Conservation (phyloP, 2,329 filamentous ascomycete species). For the Pochonia chlamydosporia region DNA sequence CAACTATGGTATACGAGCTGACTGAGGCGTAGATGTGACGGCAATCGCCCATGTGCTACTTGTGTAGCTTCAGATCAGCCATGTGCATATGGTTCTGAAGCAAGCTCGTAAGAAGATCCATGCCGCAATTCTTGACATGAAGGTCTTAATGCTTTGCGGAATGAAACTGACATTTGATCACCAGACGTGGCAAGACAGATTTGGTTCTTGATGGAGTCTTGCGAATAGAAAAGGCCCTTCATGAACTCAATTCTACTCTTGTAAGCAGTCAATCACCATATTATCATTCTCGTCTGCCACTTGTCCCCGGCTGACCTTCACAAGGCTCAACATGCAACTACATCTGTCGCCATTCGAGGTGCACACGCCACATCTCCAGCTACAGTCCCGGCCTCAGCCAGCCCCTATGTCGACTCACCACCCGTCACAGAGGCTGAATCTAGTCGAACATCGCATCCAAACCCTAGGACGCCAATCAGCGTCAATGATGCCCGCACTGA, state of each 20-base stretch:
- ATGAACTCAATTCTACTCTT: constrained; percentile 36
- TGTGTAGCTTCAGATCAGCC: constrained; percentile 30
- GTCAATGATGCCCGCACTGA: constrained; percentile 12
- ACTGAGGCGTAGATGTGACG: constrained; percentile 36
- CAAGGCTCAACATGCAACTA: constrained; percentile 3
- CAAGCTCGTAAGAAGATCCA: constrained; percentile 34
- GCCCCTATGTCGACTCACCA: constrained; percentile 4
- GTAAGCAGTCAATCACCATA: constrained; percentile 20
- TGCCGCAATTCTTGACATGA: background rate
- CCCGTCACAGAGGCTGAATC: constrained; percentile 6
- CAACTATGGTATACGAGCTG: background rate
- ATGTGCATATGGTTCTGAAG: constrained; percentile 36
- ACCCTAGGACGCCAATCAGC: constrained; percentile 16
- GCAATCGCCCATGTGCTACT: constrained; percentile 37
- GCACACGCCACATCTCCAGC: constrained; percentile 1
- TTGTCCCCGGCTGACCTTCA: background rate
- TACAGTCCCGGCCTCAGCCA: background rate
- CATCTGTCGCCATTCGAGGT: constrained; percentile 13
- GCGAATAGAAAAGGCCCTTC: constrained; percentile 39
- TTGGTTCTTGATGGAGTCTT: constrained; percentile 45
- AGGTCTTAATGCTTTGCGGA: background rate
- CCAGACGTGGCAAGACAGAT: constrained; percentile 39
- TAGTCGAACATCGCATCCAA: constrained; percentile 16
- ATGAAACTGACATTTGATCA: background rate
- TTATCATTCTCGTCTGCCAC: too few relatives aligned